Percentiles rank a stretch among this genome's conserved stretches.
These are phyloP conservation scores for Amauroascus verrucosus DNA, from an alignment of 2,329 filamentous ascomycete genomes.

Conservation along the genomic window DNA sequence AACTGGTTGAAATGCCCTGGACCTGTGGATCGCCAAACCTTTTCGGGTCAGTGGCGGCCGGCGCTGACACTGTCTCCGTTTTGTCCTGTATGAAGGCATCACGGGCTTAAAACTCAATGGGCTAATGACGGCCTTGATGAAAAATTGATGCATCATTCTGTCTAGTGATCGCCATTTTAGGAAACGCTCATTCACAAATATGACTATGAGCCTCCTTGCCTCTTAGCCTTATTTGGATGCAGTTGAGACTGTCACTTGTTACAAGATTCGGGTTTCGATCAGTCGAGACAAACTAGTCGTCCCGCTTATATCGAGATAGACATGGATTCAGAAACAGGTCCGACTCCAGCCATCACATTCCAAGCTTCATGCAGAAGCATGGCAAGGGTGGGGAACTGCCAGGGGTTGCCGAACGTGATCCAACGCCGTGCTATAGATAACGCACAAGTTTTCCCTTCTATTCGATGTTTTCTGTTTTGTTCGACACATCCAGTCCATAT, in stretches of 20 bases:
- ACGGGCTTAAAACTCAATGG: conserved; percentile 14
- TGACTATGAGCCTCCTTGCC: not conserved
- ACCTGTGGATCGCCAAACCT: conserved; percentile 3
- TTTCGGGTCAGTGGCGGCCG: conserved; percentile 6
- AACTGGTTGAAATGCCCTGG: conserved; percentile 8
- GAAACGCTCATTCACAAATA: conserved; percentile 10
- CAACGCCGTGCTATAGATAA: conserved; percentile 6
- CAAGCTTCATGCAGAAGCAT: conserved; percentile 13
- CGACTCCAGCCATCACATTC: conserved; percentile 15
- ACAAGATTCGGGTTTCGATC: conserved; percentile 9
- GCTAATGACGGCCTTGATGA: not conserved
- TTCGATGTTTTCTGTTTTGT: conserved; percentile 12
- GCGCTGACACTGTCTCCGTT: conserved; percentile 17
- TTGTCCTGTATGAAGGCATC: conserved; percentile 14
- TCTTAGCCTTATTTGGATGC: not conserved
- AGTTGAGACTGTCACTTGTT: conserved; percentile 11
- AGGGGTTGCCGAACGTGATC: not conserved
- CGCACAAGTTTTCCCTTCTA: conserved; percentile 9
- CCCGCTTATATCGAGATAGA: conserved; percentile 6
- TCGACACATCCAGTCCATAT: conserved; percentile 5
- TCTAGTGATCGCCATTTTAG: conserved; percentile 10
- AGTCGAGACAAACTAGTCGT: conserved; percentile 10
- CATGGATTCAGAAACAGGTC: conserved; percentile 18
- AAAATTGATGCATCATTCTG: conserved; percentile 9
- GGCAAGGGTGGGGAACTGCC: conserved; percentile 13